Conservation (phyloP, 163 green algal genomes). For the Prototheca wickerhamii region DNA sequence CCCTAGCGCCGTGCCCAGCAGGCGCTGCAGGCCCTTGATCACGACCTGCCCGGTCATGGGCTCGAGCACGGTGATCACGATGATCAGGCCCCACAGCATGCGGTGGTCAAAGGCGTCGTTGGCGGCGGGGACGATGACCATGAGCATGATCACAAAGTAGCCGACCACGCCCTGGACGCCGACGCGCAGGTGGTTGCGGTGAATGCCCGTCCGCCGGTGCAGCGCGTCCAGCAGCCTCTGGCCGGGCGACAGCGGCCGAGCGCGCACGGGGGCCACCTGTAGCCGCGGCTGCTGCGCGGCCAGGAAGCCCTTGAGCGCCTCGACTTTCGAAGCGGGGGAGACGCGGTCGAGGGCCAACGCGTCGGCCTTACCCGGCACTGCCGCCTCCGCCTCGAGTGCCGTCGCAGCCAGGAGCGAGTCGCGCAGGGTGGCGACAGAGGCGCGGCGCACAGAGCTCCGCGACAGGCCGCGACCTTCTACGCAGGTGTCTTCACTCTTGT, state of each 20-base stretch:
- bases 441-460: background rate
- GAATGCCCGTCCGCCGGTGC: background rate
- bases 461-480: background rate
- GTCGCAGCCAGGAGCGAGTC: too few relatives aligned
- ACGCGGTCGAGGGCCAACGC: too few relatives aligned
- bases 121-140: background rate
- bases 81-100: conserved; percentile 11
- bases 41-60: conserved; percentile 5
- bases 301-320: too few relatives aligned
- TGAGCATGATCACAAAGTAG: conserved; percentile 2
- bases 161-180: background rate
- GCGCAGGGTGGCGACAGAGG: too few relatives aligned
- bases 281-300: too few relatives aligned
- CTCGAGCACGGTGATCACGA: conserved; percentile 10
- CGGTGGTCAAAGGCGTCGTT: background rate
- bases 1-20: conserved; percentile 3
- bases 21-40: conserved; percentile 12
- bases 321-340: too few relatives aligned
- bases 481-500: background rate
- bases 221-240: background rate
- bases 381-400: too few relatives aligned
- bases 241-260: too few relatives aligned
- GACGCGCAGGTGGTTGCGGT: background rate
- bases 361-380: too few relatives aligned
- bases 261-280: too few relatives aligned